Evolutionary conservation across 2,329 filamentous ascomycete genomes (phyloP).

Genomic region (Colletotrichum kahawae): DNA sequence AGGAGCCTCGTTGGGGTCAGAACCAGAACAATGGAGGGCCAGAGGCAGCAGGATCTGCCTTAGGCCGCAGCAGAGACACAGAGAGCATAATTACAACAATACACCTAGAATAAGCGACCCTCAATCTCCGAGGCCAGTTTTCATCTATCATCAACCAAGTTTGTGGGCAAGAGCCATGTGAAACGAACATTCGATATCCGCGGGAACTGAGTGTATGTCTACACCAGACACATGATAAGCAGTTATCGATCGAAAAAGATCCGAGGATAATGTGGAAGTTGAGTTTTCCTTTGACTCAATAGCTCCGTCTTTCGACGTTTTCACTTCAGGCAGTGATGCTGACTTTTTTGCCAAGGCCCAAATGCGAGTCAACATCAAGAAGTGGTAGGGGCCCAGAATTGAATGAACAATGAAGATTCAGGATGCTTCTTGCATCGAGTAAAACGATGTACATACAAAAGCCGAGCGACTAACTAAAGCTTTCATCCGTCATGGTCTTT

Average conservation of each 20-base stretch:
- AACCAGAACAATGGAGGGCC: neutral
- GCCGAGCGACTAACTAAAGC: neutral
- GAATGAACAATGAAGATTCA: no score
- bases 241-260: no score
- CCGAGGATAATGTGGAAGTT: no score
- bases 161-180: no score
- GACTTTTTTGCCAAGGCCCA: neutral
- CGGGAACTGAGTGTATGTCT: no score
- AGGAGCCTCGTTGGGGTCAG: neutral
- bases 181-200: no score
- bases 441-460: neutral
- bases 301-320: neutral
- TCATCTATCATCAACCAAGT: no score
- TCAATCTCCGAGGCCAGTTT: no score
- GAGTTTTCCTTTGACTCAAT: neutral
- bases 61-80: neutral
- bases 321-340: neutral
- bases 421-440: neutral
- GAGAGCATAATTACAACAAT: accelerated
- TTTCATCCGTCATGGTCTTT: neutral
- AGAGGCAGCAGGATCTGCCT: neutral
- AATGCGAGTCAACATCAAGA: no score
- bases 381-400: no score
- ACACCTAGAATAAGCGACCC: neutral
- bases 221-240: no score